Conservation (phyloP, 805 yeast genomes). For the Kluyveromyces aestuarii region DNA sequence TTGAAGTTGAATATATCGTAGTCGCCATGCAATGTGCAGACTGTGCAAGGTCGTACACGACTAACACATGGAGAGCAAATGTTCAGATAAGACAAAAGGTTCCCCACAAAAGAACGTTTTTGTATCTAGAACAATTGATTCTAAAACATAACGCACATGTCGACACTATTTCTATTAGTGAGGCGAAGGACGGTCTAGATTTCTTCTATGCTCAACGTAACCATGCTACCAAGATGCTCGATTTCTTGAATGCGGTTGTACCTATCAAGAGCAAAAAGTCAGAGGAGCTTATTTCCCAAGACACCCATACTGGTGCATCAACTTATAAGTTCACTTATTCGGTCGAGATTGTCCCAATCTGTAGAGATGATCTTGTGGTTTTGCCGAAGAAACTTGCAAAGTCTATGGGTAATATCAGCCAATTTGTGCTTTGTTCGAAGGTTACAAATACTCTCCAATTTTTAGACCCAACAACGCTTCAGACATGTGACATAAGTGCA, state of each 20-base stretch:
- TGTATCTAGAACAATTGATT: slow-evolving; percentile 91
- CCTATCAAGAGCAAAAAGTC: slow-evolving; percentile 80
- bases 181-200: slow-evolving; percentile 88
- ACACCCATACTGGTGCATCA: slow-evolving; percentile 84
- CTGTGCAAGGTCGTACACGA: slow-evolving; percentile 95
- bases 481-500: slow-evolving; percentile 66
- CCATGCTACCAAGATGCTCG: slow-evolving; percentile 91
- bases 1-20: slow-evolving; percentile 90
- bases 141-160: slow-evolving; percentile 87
- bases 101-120: slow-evolving; percentile 90
- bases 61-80: slow-evolving; percentile 96
- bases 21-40: slow-evolving; percentile 96
- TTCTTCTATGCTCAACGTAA: slow-evolving; percentile 82
- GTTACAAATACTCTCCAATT: slow-evolving; percentile 78
- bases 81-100: slow-evolving; percentile 98
- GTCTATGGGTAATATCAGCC: slow-evolving; percentile 71
- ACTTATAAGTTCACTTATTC: slow-evolving; percentile 87
- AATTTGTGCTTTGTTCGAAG: slow-evolving; percentile 77
- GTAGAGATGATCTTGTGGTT: slow-evolving; percentile 93
- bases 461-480: slow-evolving; percentile 74
- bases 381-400: slow-evolving; percentile 82
- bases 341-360: slow-evolving; percentile 89
- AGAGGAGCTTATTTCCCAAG: slow-evolving; percentile 84
- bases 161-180: slow-evolving; percentile 89
- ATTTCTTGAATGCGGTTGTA: slow-evolving; percentile 74